These are phyloP conservation scores for Vanderwaltozyma polyspora DNA, from an alignment of 805 yeast species.

Conservation along the genomic window DNA sequence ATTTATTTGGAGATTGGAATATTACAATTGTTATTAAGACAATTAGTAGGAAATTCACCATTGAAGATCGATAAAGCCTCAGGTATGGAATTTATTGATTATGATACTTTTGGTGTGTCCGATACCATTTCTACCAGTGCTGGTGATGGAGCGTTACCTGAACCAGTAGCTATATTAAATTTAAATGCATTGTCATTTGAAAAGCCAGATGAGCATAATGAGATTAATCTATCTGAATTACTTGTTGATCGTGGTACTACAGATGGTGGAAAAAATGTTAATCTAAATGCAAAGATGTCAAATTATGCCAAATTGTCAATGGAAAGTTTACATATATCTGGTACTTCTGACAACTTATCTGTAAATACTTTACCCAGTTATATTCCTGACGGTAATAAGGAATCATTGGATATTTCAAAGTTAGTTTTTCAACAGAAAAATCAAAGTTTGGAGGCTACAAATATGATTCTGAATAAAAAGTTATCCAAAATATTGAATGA, in stretches of 20 bases:
- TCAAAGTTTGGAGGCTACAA: conserved; percentile 12
- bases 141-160: conserved; percentile 13
- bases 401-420: conserved; percentile 1
- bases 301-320: conserved; percentile 2
- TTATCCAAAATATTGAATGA: conserved; percentile 28
- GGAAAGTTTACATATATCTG: neutral
- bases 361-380: conserved; percentile 1
- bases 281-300: conserved; percentile 2
- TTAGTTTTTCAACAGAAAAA: conserved; percentile 1
- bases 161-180: conserved; percentile 20
- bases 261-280: neutral
- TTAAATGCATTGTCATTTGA: conserved; percentile 1
- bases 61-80: too few relatives aligned
- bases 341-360: neutral
- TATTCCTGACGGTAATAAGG: conserved; percentile 1
- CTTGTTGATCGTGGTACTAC: neutral
- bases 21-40: too few relatives aligned
- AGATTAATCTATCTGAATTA: neutral
- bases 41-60: too few relatives aligned
- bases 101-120: conserved; percentile 31
- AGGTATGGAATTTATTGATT: conserved; percentile 38
- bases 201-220: neutral
- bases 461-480: conserved; percentile 24
- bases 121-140: conserved; percentile 11
- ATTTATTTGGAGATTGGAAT: too few relatives aligned